Base-by-base conservation (phyloP, 768 basidiomycete species). In the Mrakia blollopis region DNA sequence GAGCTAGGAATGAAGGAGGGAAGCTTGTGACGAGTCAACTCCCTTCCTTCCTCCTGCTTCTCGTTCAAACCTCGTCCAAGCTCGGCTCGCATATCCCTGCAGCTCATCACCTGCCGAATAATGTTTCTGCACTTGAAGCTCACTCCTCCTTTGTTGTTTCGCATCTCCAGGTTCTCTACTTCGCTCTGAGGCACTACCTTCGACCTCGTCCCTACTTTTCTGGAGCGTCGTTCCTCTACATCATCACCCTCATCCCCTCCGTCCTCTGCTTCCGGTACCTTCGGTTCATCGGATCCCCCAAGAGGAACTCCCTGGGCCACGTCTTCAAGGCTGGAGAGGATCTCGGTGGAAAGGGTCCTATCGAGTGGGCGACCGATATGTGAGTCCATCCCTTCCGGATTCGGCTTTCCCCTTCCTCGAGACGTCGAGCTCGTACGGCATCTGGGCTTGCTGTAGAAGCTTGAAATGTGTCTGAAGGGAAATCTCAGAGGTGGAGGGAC, bases 211-310 rank as follows among this genome's bases (percentile, higher is more conserved):
- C 61, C 9, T n/a, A 62, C 73, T 28, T 74, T 37, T 74, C 73
- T 14, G 60, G 73, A n/a, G 73, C 73, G 60, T 74, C 73, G 7
- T 65, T 74, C 44, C 41, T 74, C 39, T 74, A 60, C 73, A 14
- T 74, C 61, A 21, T 74, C 37, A 74, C 73, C 61, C 61, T 74
- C 61, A 25, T 74, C 63, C 73, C 73, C 16, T 47, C 73, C 23
- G 18, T 65, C 10, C 30, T 74, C 30, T 11, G 41, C 39, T 63
- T 44, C 44, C 61, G 44, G 7, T 62, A 39, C 37, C 63, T 74
- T 28, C 41, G 50, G 61, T 23, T 39, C 35, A 23, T 37, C 39
- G 73, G 73, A 9, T 32, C 37, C 25, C 73, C 73, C 39, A 54
- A 67, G 50, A 39, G 73, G 39, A 54, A 74, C 61, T 7, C 25